phyloP scores from a whole-genome alignment of 495 filamentous ascomycete species.

The Neurospora sp. region DNA sequence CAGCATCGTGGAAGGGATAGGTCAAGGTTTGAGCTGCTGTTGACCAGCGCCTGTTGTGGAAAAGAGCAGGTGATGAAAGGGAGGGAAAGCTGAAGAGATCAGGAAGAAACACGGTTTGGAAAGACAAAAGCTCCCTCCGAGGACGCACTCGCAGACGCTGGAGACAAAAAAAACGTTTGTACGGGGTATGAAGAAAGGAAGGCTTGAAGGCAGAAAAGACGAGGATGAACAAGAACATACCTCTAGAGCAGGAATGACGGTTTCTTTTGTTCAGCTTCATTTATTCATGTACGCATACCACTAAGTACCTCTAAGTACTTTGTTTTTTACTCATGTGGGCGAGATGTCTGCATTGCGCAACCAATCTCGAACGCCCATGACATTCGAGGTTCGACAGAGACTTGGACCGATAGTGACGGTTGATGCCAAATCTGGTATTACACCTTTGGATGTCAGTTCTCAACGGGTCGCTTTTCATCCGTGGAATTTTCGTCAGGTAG shows the following conservation, averaged over 20 bases:
- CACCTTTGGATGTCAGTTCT: background rate
- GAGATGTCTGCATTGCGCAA: background rate
- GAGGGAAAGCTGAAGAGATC: too few species aligned
- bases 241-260: background rate
- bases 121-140: background rate
- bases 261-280: background rate
- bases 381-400: too few species aligned
- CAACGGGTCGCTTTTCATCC: background rate
- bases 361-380: background rate
- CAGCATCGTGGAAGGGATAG: background rate
- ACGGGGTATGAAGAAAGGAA: background rate
- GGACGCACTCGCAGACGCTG: too few species aligned
- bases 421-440: too few species aligned
- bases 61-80: background rate
- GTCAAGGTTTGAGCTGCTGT: background rate
- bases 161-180: too few species aligned
- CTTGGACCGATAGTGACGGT: too few species aligned
- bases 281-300: background rate
- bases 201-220: too few species aligned
- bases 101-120: background rate
- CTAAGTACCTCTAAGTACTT: background rate
- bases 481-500: too few species aligned
- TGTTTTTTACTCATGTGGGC: background rate
- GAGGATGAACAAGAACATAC: background rate
- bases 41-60: background rate